phyloP scores from a whole-genome alignment of 2,329 filamentous ascomycete genomes.

The Cladophialophora exuberans region DNA sequence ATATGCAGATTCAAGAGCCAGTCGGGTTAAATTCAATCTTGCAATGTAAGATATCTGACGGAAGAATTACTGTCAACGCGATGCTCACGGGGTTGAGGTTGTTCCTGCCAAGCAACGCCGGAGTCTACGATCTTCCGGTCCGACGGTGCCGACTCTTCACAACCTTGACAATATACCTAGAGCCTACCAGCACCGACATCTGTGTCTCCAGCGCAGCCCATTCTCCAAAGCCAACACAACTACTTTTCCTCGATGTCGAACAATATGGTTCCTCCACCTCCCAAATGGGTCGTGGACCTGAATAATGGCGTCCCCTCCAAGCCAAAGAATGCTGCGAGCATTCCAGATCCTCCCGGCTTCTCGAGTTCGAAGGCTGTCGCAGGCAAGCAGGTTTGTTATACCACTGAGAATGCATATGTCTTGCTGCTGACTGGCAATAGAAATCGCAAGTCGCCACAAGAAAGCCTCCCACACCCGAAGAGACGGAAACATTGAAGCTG shows the following conservation, averaged over 20 bases:
- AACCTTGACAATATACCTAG: no score
- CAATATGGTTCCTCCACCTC: slow-evolving; percentile 52
- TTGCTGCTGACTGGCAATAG: slow-evolving; percentile 11
- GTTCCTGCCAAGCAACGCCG: slow-evolving; percentile 4
- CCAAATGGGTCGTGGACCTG: slow-evolving; percentile 83
- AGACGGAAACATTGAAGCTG: slow-evolving; percentile 93
- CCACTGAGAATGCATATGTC: not conserved
- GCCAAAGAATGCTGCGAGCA: slow-evolving; percentile 64
- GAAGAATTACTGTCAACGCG: slow-evolving; percentile 3
- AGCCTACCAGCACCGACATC: no score
- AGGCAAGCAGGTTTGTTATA: slow-evolving; percentile 57
- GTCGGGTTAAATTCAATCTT: not conserved
- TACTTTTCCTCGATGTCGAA: slow-evolving; percentile 7
- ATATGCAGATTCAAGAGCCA: not conserved
- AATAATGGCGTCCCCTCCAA: slow-evolving; percentile 69
- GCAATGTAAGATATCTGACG: slow-evolving; percentile 5
- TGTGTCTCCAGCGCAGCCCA: no score
- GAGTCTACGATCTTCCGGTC: slow-evolving; percentile 7
- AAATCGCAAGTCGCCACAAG: slow-evolving; percentile 37
- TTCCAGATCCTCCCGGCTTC: slow-evolving; percentile 88
- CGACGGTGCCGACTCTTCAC: no score
- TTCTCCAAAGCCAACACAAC: no score
- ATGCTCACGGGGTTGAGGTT: no score
- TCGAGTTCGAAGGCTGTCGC: slow-evolving; percentile 55
- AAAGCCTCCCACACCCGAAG: slow-evolving; percentile 53